These are phyloP conservation scores for Ilex asprella DNA, from an alignment of 257 asterid genomes.

Conservation along the genomic window DNA sequence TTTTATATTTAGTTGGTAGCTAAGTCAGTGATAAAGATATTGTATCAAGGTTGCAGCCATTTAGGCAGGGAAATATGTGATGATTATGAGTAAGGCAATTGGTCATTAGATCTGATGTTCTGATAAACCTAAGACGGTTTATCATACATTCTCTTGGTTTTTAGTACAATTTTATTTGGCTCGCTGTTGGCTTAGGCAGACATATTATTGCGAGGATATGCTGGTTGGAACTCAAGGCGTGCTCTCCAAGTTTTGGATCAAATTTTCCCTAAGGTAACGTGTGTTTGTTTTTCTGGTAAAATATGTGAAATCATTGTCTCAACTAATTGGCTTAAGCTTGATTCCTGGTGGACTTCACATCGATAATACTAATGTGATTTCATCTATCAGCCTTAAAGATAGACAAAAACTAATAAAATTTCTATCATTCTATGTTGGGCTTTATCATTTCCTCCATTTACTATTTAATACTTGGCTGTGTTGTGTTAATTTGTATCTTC, in stretches of 20 bases:
- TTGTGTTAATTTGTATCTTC: no score
- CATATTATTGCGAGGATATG: constrained; percentile 55
- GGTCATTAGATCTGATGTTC: neutral
- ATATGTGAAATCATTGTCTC: no score
- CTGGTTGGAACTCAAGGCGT: constrained; percentile 64
- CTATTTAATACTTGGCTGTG: no score
- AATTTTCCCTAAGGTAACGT: constrained; percentile 54
- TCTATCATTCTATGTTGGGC: no score
- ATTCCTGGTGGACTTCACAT: no score
- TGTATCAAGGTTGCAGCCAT: neutral
- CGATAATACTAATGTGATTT: neutral
- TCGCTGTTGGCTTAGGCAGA: constrained; percentile 44
- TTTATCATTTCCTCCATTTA: no score
- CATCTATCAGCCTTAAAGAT: neutral
- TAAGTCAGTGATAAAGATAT: no score
- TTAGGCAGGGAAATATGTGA: neutral
- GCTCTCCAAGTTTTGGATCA: constrained; percentile 48
- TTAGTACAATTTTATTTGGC: neutral
- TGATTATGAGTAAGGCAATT: neutral
- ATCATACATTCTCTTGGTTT: neutral
- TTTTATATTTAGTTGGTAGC: no score
- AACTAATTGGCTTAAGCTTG: no score
- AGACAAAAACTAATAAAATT: no score
- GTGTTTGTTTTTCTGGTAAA: neutral
- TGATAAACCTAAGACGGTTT: neutral